Evolutionary conservation across 2,329 filamentous ascomycete species (phyloP).

Genomic region (Paecilomyces sp.): DNA sequence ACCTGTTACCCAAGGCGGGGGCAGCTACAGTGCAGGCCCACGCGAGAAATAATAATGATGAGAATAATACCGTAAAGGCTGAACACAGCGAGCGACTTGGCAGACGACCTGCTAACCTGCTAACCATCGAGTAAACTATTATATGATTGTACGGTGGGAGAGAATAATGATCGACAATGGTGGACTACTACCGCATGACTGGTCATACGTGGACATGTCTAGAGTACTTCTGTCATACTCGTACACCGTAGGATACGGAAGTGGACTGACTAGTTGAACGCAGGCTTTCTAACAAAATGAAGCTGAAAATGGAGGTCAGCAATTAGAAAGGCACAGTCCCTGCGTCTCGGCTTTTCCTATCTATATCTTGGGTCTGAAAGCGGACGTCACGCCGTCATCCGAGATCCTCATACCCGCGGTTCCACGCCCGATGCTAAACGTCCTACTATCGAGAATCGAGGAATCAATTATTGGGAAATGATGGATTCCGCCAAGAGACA

Average conservation of each 20-base stretch:
- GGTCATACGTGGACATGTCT: background rate
- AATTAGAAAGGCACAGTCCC: background rate
- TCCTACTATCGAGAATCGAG: background rate
- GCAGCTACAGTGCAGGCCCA: background rate
- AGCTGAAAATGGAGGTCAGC: no score
- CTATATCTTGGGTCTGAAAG: background rate
- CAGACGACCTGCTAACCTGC: background rate
- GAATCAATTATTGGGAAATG: background rate
- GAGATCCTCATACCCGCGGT: background rate
- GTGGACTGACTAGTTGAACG: background rate
- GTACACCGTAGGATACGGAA: background rate
- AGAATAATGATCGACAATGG: background rate
- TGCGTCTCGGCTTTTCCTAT: background rate
- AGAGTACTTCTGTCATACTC: background rate
- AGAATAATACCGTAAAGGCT: background rate
- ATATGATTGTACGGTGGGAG: background rate
- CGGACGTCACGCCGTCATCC: background rate
- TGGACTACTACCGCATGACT: background rate
- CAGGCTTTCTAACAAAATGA: background rate
- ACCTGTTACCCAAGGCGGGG: background rate
- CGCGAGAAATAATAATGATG: background rate
- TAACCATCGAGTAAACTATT: background rate
- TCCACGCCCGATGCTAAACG: background rate
- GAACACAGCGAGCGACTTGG: background rate
- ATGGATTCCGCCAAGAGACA: background rate